phyloP scores from a whole-genome alignment of 2,329 filamentous ascomycete species.

The Parastagonospora avenae region DNA sequence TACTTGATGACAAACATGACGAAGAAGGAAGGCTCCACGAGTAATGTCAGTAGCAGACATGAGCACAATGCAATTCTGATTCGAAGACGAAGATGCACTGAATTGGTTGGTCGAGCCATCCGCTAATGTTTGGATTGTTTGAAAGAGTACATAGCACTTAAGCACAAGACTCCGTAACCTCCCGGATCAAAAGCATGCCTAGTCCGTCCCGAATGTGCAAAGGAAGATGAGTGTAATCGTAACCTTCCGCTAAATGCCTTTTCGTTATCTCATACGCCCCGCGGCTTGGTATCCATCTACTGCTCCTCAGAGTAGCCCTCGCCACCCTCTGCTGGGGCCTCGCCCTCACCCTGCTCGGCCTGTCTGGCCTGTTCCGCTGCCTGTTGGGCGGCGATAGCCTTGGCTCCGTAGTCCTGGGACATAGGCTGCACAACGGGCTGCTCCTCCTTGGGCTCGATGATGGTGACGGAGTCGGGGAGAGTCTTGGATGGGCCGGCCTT shows the following conservation, averaged over 20 bases:
- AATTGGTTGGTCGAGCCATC: slow-evolving; percentile 31
- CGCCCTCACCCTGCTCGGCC: slow-evolving; percentile 63
- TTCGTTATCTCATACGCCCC: slow-evolving; percentile 38
- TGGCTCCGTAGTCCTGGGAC: slow-evolving; percentile 98
- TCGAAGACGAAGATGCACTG: neutral
- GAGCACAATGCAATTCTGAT: too few relatives aligned
- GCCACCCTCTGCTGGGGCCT: slow-evolving; percentile 41
- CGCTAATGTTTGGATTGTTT: slow-evolving; percentile 37
- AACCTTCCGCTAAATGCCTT: slow-evolving; percentile 34
- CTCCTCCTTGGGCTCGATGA: slow-evolving; percentile 99
- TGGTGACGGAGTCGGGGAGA: slow-evolving; percentile 96
- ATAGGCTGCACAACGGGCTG: slow-evolving; percentile 91
- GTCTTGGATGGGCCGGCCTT: slow-evolving; percentile 98
- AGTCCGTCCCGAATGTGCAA: slow-evolving; percentile 37
- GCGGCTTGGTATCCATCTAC: slow-evolving; percentile 27
- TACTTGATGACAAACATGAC: too few relatives aligned
- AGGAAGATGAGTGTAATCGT: slow-evolving; percentile 37
- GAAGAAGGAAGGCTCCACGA: too few relatives aligned
- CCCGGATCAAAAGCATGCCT: slow-evolving; percentile 34
- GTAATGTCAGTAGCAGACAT: too few relatives aligned
- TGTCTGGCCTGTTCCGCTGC: slow-evolving; percentile 66
- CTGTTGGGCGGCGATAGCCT: slow-evolving; percentile 74
- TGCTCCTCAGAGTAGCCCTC: slow-evolving; percentile 43
- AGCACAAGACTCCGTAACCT: slow-evolving; percentile 33
- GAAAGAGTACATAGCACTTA: slow-evolving; percentile 40